A percentile compares a stretch with the other conserved stretches of the same genome.
phyloP scores from a whole-genome alignment of 495 filamentous ascomycete species.

The Sphaerosporella brunnea region DNA sequence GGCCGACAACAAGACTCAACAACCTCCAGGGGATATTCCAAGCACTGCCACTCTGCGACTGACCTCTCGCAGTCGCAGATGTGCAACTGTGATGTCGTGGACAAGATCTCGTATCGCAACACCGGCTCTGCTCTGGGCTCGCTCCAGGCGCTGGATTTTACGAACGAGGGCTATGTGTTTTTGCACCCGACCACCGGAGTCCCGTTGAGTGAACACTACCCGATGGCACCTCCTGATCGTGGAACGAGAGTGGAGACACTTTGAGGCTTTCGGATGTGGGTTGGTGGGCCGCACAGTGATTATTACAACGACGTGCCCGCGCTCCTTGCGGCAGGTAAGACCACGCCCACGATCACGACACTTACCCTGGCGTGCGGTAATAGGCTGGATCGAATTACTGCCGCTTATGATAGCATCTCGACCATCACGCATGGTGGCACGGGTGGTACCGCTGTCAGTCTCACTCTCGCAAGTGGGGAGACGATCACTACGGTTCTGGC shows the following conservation, averaged over 20 bases:
- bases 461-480: slow-evolving; percentile 34
- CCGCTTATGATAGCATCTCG: slow-evolving; percentile 4
- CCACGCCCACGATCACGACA: slow-evolving; percentile 1
- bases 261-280: slow-evolving; percentile 3
- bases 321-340: slow-evolving; percentile 13
- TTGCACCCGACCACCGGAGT: slow-evolving; percentile 20
- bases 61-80: background rate
- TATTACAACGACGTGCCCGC: slow-evolving; percentile 30
- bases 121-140: background rate
- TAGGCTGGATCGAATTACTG: slow-evolving; percentile 27
- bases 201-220: slow-evolving; percentile 45
- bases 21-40: no score
- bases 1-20: no score
- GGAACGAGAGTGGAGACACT: slow-evolving; percentile 21
- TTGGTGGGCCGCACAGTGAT: slow-evolving; percentile 29
- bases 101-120: slow-evolving; percentile 8
- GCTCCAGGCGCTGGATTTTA: background rate
- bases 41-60: no score
- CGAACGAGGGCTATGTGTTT: slow-evolving; percentile 6
- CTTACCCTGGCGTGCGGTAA: slow-evolving; percentile 27
- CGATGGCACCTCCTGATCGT: slow-evolving; percentile 36
- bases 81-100: slow-evolving; percentile 5
- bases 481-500: slow-evolving; percentile 34
- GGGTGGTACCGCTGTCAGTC: slow-evolving; percentile 31
- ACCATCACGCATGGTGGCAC: slow-evolving; percentile 37